phyloP scores from a whole-genome alignment of 495 filamentous ascomycete species.

The Penicillium soppii region DNA sequence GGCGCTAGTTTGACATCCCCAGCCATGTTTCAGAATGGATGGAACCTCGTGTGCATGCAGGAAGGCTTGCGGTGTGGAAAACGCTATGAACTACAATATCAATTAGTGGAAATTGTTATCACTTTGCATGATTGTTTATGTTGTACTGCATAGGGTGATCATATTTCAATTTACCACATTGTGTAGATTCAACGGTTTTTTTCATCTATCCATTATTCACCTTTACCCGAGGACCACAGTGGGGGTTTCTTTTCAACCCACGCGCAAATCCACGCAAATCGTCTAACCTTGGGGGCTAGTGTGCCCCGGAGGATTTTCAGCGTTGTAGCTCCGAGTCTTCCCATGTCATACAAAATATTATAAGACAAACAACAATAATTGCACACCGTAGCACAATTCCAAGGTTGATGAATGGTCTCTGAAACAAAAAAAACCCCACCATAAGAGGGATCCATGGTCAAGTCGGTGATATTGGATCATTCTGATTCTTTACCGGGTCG shows the following conservation, averaged over 20 bases:
- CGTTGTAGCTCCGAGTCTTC: conserved; percentile 3
- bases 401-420: not conserved
- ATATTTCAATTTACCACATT: no score
- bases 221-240: not conserved
- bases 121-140: not conserved
- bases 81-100: not conserved
- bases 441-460: not conserved
- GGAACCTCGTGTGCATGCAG: not conserved
- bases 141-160: no score
- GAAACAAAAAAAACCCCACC: not conserved
- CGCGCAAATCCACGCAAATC: not conserved
- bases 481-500: not conserved
- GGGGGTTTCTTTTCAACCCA: not conserved
- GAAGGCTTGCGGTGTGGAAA: not conserved
- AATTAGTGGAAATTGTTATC: no score
- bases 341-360: not conserved
- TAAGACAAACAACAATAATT: not conserved
- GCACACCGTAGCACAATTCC: not conserved
- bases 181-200: not conserved
- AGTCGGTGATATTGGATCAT: not conserved
- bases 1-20: conserved; percentile 22
- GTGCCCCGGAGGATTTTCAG: not conserved
- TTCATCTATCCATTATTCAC: not conserved
- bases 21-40: conserved; percentile 29
- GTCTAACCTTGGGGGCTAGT: not conserved